Evolutionary conservation across 2,329 filamentous ascomycete species (phyloP).

Genomic region (Triangularia setosa): DNA sequence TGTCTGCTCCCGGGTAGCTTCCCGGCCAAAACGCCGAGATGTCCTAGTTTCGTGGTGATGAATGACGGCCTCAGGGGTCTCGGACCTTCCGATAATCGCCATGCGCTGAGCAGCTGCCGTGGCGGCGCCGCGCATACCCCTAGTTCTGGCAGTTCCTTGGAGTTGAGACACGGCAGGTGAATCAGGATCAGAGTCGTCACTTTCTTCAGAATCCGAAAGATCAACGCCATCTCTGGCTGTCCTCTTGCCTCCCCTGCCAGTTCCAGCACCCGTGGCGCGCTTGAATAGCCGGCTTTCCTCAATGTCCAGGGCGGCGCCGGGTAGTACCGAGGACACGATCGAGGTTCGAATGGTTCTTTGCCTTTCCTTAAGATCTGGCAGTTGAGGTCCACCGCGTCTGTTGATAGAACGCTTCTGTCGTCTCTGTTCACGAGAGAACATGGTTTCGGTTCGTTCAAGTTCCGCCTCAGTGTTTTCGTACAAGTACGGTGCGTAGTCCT

Average conservation of each 20-base stretch:
- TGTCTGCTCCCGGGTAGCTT: conserved; percentile 74
- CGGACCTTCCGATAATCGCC: conserved; percentile 75
- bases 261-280: conserved; percentile 58
- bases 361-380: conserved; percentile 94
- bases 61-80: conserved; percentile 74
- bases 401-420: conserved; percentile 95
- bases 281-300: conserved; percentile 89
- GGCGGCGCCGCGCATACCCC: conserved; percentile 81
- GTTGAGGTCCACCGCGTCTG: conserved; percentile 80
- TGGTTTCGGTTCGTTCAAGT: conserved; percentile 83
- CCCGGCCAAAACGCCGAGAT: conserved; percentile 53
- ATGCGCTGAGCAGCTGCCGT: conserved; percentile 83
- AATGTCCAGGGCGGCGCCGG: conserved; percentile 73
- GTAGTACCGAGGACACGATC: conserved; percentile 87
- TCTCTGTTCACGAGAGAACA: conserved; percentile 88
- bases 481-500: conserved; percentile 88
- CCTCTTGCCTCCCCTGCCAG: conserved; percentile 44
- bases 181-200: conserved; percentile 80
- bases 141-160: conserved; percentile 73
- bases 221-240: conserved; percentile 59
- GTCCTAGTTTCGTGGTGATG: conserved; percentile 72
- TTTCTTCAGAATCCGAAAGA: conserved; percentile 82
- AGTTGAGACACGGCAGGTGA: conserved; percentile 77
- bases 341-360: conserved; percentile 90
- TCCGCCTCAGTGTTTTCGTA: conserved; percentile 92